Evolutionary conservation across 2,329 filamentous ascomycete species (phyloP).

Genomic region (Microdochium bolleyi): DNA sequence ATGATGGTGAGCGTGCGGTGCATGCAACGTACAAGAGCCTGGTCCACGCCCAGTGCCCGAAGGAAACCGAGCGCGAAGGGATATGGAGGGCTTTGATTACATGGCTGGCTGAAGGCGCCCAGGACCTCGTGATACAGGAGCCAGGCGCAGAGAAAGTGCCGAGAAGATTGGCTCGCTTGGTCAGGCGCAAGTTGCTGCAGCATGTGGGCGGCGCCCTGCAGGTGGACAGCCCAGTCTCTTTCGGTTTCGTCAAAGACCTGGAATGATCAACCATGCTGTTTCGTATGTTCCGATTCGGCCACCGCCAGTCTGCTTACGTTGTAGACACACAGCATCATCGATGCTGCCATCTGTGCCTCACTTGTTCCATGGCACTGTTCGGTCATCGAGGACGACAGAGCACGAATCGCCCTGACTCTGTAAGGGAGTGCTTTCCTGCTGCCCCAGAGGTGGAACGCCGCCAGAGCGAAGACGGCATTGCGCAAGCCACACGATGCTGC

Average conservation of each 20-base stretch:
- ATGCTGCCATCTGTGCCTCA: slow-evolving; percentile 33
- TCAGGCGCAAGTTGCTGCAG: slow-evolving; percentile 17
- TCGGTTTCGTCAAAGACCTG: slow-evolving; percentile 40
- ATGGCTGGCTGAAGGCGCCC: slow-evolving; percentile 31
- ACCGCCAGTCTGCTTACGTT: slow-evolving; percentile 25
- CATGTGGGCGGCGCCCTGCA: slow-evolving; percentile 32
- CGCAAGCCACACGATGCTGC: slow-evolving; percentile 27
- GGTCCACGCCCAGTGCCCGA: slow-evolving; percentile 19
- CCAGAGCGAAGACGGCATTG: slow-evolving; percentile 34
- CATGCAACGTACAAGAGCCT: slow-evolving; percentile 15
- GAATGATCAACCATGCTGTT: background rate
- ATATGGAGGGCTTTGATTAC: slow-evolving; percentile 13
- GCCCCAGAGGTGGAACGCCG: slow-evolving; percentile 32
- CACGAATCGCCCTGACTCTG: slow-evolving; percentile 30
- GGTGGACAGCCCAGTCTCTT: slow-evolving; percentile 35
- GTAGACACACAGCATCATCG: slow-evolving; percentile 43
- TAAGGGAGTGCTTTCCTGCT: slow-evolving; percentile 29
- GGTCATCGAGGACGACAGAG: slow-evolving; percentile 27
- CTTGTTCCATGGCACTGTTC: slow-evolving; percentile 18
- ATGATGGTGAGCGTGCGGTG: too few relatives aligned
- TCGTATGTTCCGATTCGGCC: slow-evolving; percentile 4
- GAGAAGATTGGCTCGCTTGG: slow-evolving; percentile 17
- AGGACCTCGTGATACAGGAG: slow-evolving; percentile 38
- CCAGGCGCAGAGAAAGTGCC: slow-evolving; percentile 34
- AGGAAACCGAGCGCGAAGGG: slow-evolving; percentile 18